Evolutionary conservation across 768 basidiomycete genomes (phyloP).

Genomic region (Termitomyces sp.): DNA sequence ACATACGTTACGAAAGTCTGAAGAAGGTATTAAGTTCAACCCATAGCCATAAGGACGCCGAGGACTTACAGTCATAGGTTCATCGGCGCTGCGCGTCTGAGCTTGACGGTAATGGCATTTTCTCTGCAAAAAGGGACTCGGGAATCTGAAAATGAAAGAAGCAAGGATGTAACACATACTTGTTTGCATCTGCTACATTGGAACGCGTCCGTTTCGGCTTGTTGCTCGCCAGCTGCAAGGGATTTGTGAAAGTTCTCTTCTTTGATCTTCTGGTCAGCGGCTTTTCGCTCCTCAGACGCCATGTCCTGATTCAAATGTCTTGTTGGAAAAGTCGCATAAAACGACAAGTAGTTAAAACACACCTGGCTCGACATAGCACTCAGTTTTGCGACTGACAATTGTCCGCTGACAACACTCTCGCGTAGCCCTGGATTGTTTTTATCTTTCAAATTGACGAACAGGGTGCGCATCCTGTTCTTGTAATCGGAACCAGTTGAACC

Average conservation of each 20-base stretch:
- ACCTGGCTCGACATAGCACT: constrained; percentile 81
- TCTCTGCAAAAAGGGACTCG: constrained; percentile 35
- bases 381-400: constrained; percentile 63
- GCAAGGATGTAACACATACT: constrained; percentile 28
- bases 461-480: constrained; percentile 76
- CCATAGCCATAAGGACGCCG: background rate
- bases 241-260: constrained; percentile 89
- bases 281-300: constrained; percentile 90
- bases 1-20: constrained; percentile 86
- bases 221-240: constrained; percentile 80
- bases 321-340: background rate
- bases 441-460: constrained; percentile 94
- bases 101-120: constrained; percentile 93
- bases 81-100: constrained; percentile 96
- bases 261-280: constrained; percentile 75
- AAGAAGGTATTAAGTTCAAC: constrained; percentile 1
- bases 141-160: background rate
- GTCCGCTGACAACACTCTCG: constrained; percentile 81
- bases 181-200: constrained; percentile 95
- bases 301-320: constrained; percentile 60
- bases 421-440: constrained; percentile 87
- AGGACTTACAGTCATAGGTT: constrained; percentile 88
- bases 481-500: constrained; percentile 44
- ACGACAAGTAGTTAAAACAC: constrained; percentile 16
- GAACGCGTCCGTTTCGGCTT: constrained; percentile 98